A percentile compares a stretch with the other conserved stretches of the same genome.
These are phyloP conservation scores for Aschersonia sp. DNA, from an alignment of 2,329 filamentous ascomycete genomes.

Conservation along the genomic window DNA sequence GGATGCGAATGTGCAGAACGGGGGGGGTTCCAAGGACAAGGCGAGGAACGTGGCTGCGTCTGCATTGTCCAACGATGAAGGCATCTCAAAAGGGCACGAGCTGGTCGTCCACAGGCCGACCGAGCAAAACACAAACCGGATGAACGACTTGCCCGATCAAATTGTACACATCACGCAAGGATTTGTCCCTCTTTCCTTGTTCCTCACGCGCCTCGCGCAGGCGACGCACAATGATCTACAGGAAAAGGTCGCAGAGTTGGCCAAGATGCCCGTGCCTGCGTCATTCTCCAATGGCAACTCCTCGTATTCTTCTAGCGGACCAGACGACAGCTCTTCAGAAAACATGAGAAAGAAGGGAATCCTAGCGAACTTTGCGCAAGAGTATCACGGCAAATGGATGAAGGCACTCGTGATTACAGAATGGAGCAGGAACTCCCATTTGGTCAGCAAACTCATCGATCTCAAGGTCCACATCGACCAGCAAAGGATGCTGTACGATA, in stretches of 20 bases:
- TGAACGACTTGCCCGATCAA: conserved; percentile 46
- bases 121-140: conserved; percentile 11
- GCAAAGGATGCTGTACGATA: conserved; percentile 45
- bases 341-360: conserved; percentile 63
- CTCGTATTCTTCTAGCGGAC: conserved; percentile 13
- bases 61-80: conserved; percentile 11
- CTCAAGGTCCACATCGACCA: conserved; percentile 59
- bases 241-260: conserved; percentile 54
- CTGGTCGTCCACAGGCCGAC: background rate
- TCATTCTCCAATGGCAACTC: conserved; percentile 35
- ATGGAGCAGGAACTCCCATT: conserved; percentile 69
- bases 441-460: conserved; percentile 80
- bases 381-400: conserved; percentile 74
- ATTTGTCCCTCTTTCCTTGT: conserved; percentile 59
- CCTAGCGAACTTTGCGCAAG: conserved; percentile 64
- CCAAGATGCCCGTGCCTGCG: conserved; percentile 47
- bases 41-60: background rate
- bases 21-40: conserved; percentile 19
- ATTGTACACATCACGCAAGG: conserved; percentile 59
- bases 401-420: conserved; percentile 82
- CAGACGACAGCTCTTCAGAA: conserved; percentile 44
- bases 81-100: conserved; percentile 1
- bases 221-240: conserved; percentile 67
- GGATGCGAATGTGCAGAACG: conserved; percentile 8
- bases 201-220: conserved; percentile 70